Evolutionary conservation across 2,329 filamentous ascomycete species (phyloP), one percentile per base, ranked within the genome.

Genomic region (Nothomitra cinnamomea): DNA sequence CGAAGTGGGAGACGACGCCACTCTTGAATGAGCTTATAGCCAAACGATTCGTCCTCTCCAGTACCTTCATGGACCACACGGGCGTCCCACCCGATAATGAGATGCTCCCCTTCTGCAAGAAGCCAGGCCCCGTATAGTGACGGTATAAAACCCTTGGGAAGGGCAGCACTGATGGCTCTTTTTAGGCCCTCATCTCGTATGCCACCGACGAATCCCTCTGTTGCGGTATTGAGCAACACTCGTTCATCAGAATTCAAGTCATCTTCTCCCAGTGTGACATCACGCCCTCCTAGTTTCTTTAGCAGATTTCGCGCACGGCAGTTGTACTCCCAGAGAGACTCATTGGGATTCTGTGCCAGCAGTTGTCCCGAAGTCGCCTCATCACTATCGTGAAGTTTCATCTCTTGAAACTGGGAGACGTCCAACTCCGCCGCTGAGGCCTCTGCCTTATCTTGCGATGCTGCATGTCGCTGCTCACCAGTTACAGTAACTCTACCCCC

Each of bases 51-150:
- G 15, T 60, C 62, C 4, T 62, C 58, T 3, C 64, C 58, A 25
- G 67, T 64, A 24, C 59, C 61, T 55, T 70, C 71, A n/a, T 51
- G 59, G 1, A 71, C 56, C 3, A 53, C 58, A 13, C 61, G 64
- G 42, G 50, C 61, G 19, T 73, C 70, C 69, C 70, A 77, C 2
- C 67, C 60, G 61, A 74, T 68, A 1, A 74, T 66, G 21, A 79
- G 61, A 19, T 67, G 65, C 59, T 82, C 78, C 6, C 78, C 78
- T 59, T 82, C 78, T 1, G 72, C 63, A 57, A 80, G 75, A 13
- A 66, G 71, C 56, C 68, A 72, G 1, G 78, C 69, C 0, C 76
- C 75, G n/a, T 68, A 64, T 0, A 82, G 69, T 2, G 77, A 76
- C 40, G 75, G 72, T 54, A 67, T 63, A 51, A 63, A 64, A 4